These are phyloP conservation scores for Chlamydomonas sphaeroides DNA, from an alignment of 139 green algal genomes.

Conservation along the genomic window DNA sequence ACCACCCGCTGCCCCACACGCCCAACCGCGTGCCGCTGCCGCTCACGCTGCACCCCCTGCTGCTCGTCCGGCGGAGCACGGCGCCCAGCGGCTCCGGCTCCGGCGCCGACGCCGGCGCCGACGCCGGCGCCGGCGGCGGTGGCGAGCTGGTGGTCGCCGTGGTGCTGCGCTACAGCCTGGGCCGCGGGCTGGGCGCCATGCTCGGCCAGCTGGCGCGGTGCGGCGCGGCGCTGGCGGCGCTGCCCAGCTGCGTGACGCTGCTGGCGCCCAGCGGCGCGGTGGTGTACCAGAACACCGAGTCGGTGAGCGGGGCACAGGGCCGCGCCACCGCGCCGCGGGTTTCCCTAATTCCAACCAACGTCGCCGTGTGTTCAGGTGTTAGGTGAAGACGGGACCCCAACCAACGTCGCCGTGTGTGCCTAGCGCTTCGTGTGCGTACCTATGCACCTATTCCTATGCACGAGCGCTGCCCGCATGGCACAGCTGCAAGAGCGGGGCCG, in stretches of 20 bases:
- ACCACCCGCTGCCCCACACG: not conserved
- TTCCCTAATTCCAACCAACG: too few species aligned
- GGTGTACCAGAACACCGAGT: constrained; percentile 15
- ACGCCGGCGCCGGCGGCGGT: not conserved
- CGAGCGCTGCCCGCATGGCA: too few species aligned
- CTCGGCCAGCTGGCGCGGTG: not conserved
- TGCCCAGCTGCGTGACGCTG: constrained; percentile 7
- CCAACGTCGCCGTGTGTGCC: too few species aligned
- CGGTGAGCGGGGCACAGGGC: too few species aligned
- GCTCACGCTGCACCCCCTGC: not conserved
- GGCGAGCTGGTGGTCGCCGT: not conserved
- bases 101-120: not conserved
- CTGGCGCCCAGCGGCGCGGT: not conserved
- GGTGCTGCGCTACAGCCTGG: constrained; percentile 5
- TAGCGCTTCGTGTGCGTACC: too few species aligned
- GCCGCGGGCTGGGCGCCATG: not conserved
- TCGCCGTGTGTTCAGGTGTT: too few species aligned
- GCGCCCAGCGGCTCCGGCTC: not conserved
- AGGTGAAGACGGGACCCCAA: too few species aligned
- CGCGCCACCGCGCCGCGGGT: too few species aligned
- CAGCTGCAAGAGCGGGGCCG: too few species aligned
- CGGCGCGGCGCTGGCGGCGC: not conserved
- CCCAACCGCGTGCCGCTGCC: not conserved
- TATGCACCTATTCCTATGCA: too few species aligned
- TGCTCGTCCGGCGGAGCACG: not conserved